Percentiles rank a stretch among this genome's conserved stretches.
These are phyloP conservation scores for Capsaspora owczarzaki DNA, from an alignment of 78 protist species.

Conservation along the genomic window DNA sequence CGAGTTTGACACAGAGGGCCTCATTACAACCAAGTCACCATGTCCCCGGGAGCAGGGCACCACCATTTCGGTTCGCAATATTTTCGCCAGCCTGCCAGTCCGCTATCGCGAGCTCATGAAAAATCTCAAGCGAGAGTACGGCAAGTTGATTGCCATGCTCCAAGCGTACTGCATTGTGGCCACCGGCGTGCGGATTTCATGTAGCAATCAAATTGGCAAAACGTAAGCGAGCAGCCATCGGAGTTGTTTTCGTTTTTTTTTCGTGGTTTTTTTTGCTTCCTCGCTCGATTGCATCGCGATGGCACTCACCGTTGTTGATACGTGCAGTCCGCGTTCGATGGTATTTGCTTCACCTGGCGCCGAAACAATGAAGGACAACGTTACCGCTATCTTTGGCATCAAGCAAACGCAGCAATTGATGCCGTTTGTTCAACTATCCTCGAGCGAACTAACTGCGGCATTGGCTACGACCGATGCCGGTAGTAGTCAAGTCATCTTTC, in stretches of 20 bases:
- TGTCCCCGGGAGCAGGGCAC: constrained; percentile 62
- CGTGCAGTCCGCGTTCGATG: too few relatives aligned
- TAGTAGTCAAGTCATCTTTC: too few relatives aligned
- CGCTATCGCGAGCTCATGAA: constrained; percentile 53
- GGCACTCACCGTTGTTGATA: too few relatives aligned
- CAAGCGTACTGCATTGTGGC: constrained; percentile 65
- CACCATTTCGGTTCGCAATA: constrained; percentile 36
- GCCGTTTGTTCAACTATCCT: background rate
- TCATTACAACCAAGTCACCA: background rate
- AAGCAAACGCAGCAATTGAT: constrained; percentile 9
- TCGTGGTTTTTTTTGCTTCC: too few relatives aligned
- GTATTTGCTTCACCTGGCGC: too few relatives aligned
- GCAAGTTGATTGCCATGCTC: constrained; percentile 16
- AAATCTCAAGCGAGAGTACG: constrained; percentile 50
- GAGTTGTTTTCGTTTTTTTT: too few relatives aligned
- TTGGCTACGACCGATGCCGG: background rate
- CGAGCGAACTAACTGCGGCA: background rate
- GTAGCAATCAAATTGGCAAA: constrained; percentile 15
- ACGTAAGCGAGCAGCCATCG: background rate
- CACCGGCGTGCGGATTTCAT: constrained; percentile 1
- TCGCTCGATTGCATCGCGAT: too few relatives aligned
- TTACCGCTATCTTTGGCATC: constrained; percentile 55
- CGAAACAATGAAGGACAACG: too few relatives aligned
- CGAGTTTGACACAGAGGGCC: constrained; percentile 6
- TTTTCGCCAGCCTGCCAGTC: constrained; percentile 73